These are phyloP conservation scores for Collybiopsis luxurians DNA, from an alignment of 768 basidiomycete species.

Conservation along the genomic window DNA sequence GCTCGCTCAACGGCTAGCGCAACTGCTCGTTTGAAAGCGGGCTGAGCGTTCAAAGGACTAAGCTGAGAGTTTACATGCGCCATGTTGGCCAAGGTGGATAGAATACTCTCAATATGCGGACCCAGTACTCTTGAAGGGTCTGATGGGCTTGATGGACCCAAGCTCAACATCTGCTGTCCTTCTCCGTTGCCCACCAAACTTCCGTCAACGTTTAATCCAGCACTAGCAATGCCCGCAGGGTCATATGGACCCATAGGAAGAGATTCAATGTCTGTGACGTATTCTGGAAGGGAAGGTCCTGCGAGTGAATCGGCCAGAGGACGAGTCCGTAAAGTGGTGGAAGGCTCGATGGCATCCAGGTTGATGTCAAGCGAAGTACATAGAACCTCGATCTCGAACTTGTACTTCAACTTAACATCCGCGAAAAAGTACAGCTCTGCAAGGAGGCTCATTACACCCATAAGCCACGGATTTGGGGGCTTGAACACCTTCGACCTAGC, in stretches of 20 bases:
- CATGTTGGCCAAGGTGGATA: conserved; percentile 64
- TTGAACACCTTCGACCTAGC: conserved; percentile 89
- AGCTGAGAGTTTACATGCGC: conserved; percentile 80
- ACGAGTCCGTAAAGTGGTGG: conserved; percentile 77
- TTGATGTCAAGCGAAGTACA: conserved; percentile 91
- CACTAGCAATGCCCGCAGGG: conserved; percentile 32
- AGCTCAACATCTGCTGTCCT: conserved; percentile 57
- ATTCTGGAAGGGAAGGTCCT: conserved; percentile 71
- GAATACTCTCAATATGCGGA: conserved; percentile 78
- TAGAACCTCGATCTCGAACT: conserved; percentile 97
- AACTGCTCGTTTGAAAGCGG: conserved; percentile 85
- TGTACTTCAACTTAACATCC: conserved; percentile 92
- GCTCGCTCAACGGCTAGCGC: conserved; percentile 91
- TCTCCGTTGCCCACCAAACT: conserved; percentile 8
- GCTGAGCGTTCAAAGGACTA: conserved; percentile 71
- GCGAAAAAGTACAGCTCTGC: conserved; percentile 97
- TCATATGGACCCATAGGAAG: conserved; percentile 75
- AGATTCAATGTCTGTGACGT: conserved; percentile 76
- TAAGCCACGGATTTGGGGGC: conserved; percentile 97
- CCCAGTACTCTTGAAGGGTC: conserved; percentile 69
- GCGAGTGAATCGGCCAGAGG: conserved; percentile 57
- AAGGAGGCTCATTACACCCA: conserved; percentile 89
- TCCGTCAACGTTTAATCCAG: not conserved
- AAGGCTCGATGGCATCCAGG: conserved; percentile 80
- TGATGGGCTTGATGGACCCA: conserved; percentile 57